Conservation (phyloP, 805 yeast species). For the Saturnispora gosingensis region DNA sequence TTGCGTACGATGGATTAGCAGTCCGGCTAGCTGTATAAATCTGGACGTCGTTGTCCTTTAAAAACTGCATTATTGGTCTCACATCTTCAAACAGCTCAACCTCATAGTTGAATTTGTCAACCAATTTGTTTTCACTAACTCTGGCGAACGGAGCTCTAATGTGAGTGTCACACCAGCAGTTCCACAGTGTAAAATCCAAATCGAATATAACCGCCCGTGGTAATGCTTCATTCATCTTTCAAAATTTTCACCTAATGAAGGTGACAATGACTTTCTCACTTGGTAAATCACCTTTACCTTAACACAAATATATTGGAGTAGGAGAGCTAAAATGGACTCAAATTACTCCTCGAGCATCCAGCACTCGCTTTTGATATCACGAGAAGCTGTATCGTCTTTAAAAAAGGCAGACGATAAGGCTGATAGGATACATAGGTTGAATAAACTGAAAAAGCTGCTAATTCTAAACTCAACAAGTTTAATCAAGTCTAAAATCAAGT, state of each 20-base stretch:
- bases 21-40: slow-evolving; percentile 76
- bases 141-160: slow-evolving; percentile 41
- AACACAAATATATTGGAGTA: neutral
- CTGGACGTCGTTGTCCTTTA: slow-evolving; percentile 37
- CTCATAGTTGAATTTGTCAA: slow-evolving; percentile 46
- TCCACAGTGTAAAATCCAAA: slow-evolving; percentile 73
- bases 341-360: neutral
- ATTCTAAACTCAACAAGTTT: slow-evolving; percentile 17
- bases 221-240: neutral
- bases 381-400: neutral
- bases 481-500: slow-evolving; percentile 14
- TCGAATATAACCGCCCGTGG: slow-evolving; percentile 63
- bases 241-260: neutral
- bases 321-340: neutral
- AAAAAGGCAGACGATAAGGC: neutral
- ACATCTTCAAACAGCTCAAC: slow-evolving; percentile 62
- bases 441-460: slow-evolving; percentile 12
- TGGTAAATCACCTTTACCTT: neutral
- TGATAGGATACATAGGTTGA: slow-evolving; percentile 3
- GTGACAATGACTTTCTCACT: neutral
- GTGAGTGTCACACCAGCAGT: slow-evolving; percentile 79
- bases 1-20: slow-evolving; percentile 69
- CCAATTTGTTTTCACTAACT: slow-evolving; percentile 24
- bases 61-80: slow-evolving; percentile 46
- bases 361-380: neutral